Evolutionary conservation across 164 flowering plant species (phyloP), one percentile per base, ranked within the genome.

Genomic region (Buxus sempervirens): DNA sequence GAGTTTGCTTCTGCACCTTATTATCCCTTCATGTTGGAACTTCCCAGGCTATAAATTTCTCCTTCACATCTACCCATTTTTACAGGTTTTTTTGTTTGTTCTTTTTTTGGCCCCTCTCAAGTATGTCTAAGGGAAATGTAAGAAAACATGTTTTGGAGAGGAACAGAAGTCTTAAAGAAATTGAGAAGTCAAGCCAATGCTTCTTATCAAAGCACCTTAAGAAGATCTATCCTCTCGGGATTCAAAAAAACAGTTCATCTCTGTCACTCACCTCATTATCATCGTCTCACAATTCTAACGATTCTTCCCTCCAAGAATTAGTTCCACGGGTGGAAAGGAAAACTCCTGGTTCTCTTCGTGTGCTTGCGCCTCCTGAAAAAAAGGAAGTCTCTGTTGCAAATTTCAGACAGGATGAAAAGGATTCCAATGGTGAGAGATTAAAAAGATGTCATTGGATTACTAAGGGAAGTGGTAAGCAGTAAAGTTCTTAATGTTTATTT

Each of bases 361-460:
- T 72, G 36, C 77, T 82, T 57, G 64, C 66, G 1, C 75, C 77
- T 0, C 73, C 61, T 16, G 77, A 65, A 27, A 82, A 73, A 66
- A 78, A 75, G 68, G 84, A 80, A 36, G 32, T 62, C 27, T 54
- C 65, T 15, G 54, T 42, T 57, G 28, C 70, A 23, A 74, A 58
- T 53, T 54, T 10, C n/a, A 64, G 53, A 4, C 76, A 73, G 23
- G 73, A 69, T 9, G 24, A 13, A 32, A 32, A 7, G 28, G 60
- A 58, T 25, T 58, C 32, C 64, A 42, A 15, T 54, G 74, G 58
- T 63, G 86, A 75, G 41, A 86, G 81, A 28, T 55, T 80, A 72
- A 84, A 71, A 76, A 85, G 96, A 78, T 94, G 97, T 75, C 82
- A 83, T 54, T 91, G 97, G 98, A 90, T 94, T 54, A 90, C 95